A percentile compares a stretch with the other conserved stretches of the same genome.
Conservation (phyloP, 805 yeast species). For the Suhomyces sp. region DNA sequence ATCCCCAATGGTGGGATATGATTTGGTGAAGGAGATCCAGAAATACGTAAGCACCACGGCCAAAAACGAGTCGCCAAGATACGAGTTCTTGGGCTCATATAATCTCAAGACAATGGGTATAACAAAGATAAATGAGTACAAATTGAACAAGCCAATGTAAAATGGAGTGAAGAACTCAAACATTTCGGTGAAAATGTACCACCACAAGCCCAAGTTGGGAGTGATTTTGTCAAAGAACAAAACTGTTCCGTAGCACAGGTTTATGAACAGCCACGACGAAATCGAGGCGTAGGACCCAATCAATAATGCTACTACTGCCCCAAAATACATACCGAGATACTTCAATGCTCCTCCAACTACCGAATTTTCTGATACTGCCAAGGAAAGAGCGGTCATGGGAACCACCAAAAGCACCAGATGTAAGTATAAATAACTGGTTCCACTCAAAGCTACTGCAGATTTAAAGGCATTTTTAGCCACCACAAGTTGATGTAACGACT, state of each 20-base stretch:
- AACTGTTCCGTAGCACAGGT: conserved; percentile 50
- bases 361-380: conserved; percentile 12
- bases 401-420: conserved; percentile 60
- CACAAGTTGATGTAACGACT: conserved; percentile 45
- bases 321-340: conserved; percentile 18
- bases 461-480: conserved; percentile 36
- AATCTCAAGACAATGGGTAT: conserved; percentile 76
- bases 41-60: conserved; percentile 45
- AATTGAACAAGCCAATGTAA: conserved; percentile 78
- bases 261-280: conserved; percentile 25
- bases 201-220: conserved; percentile 96
- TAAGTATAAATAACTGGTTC: conserved; percentile 62
- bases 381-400: conserved; percentile 48
- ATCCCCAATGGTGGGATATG: conserved; percentile 86
- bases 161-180: conserved; percentile 85
- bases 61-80: conserved; percentile 52
- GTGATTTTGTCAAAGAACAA: conserved; percentile 65
- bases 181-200: conserved; percentile 97
- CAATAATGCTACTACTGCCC: conserved; percentile 17
- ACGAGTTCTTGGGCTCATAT: conserved; percentile 15
- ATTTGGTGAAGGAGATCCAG: conserved; percentile 60
- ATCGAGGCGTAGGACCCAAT: conserved; percentile 25
- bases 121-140: conserved; percentile 63
- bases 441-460: conserved; percentile 53
- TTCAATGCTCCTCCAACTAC: not conserved